Percentiles rank a stretch among this genome's conserved stretches.
These are phyloP conservation scores for Austroboletus rostrupii DNA, from an alignment of 1,284 basidiomycete genomes.

Conservation along the genomic window DNA sequence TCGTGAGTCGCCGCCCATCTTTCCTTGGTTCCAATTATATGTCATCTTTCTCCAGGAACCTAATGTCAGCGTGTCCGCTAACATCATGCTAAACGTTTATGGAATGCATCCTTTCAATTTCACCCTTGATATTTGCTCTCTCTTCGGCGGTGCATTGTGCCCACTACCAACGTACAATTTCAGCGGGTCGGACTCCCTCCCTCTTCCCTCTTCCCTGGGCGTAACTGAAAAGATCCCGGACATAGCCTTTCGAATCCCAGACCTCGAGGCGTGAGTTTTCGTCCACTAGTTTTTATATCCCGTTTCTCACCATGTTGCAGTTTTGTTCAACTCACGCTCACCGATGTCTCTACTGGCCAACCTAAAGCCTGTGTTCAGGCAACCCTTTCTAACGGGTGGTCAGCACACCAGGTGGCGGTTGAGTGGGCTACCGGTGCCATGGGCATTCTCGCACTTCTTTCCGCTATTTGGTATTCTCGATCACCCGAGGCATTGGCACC, in stretches of 20 bases:
- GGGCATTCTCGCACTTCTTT: slow-evolving; percentile 63
- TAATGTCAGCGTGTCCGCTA: slow-evolving; percentile 76
- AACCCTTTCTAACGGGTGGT: slow-evolving; percentile 89
- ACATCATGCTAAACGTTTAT: slow-evolving; percentile 78
- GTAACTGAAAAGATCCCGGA: slow-evolving; percentile 60
- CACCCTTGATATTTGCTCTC: slow-evolving; percentile 74
- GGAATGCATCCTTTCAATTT: slow-evolving; percentile 75
- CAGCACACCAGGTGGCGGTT: slow-evolving; percentile 70
- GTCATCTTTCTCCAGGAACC: slow-evolving; percentile 46
- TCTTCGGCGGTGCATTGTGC: slow-evolving; percentile 78
- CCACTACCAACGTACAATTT: slow-evolving; percentile 87
- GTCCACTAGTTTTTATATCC: not conserved
- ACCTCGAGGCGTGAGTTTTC: slow-evolving; percentile 69
- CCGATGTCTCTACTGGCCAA: slow-evolving; percentile 61
- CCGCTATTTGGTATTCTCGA: slow-evolving; percentile 65
- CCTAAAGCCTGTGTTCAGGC: slow-evolving; percentile 88
- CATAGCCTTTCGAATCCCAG: slow-evolving; percentile 86
- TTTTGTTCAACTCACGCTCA: slow-evolving; percentile 78
- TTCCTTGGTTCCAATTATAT: slow-evolving; percentile 23
- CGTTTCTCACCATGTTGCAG: slow-evolving; percentile 14
- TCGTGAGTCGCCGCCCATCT: slow-evolving; percentile 44
- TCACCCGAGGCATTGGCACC: slow-evolving; percentile 47
- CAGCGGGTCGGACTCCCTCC: slow-evolving; percentile 73
- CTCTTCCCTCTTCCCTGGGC: slow-evolving; percentile 60
- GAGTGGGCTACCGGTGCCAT: slow-evolving; percentile 76